Conservation (phyloP, 2,329 filamentous ascomycete genomes). For the Talaromyces islandicus region DNA sequence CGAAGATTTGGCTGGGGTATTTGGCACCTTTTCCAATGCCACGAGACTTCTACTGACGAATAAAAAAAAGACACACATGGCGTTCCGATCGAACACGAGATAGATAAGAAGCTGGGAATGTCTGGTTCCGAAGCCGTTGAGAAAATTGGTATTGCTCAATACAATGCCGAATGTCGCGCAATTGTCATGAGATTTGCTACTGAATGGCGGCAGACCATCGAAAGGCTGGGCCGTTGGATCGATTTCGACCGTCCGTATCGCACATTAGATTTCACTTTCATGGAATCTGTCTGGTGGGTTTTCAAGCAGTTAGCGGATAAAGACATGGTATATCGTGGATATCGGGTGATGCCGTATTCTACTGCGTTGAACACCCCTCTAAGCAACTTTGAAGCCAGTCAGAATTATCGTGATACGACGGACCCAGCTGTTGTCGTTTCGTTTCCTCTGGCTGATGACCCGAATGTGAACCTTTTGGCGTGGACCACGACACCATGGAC, state of each 20-base stretch:
- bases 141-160: conserved; percentile 78
- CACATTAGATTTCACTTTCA: conserved; percentile 93
- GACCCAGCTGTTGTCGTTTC: conserved; percentile 85
- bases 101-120: conserved; percentile 91
- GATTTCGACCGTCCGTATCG: conserved; percentile 95
- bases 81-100: conserved; percentile 92
- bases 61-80: conserved; percentile 67
- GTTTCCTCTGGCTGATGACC: conserved; percentile 75
- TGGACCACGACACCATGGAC: conserved; percentile 94
- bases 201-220: conserved; percentile 85
- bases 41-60: background rate
- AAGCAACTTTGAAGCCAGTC: conserved; percentile 88
- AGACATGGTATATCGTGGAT: conserved; percentile 80
- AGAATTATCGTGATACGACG: conserved; percentile 90
- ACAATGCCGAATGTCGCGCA: conserved; percentile 84
- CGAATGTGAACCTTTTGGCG: conserved; percentile 68
- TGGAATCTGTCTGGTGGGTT: conserved; percentile 96
- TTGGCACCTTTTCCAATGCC: background rate
- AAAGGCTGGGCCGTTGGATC: conserved; percentile 88
- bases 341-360: conserved; percentile 92
- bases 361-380: conserved; percentile 83
- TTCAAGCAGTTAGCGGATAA: conserved; percentile 93
- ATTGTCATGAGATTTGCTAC: conserved; percentile 87
- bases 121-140: conserved; percentile 81
- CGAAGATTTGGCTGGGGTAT: conserved; percentile 78